These are phyloP conservation scores for Staphylotrichum longicolle DNA, from an alignment of 495 filamentous ascomycete genomes.

Conservation along the genomic window DNA sequence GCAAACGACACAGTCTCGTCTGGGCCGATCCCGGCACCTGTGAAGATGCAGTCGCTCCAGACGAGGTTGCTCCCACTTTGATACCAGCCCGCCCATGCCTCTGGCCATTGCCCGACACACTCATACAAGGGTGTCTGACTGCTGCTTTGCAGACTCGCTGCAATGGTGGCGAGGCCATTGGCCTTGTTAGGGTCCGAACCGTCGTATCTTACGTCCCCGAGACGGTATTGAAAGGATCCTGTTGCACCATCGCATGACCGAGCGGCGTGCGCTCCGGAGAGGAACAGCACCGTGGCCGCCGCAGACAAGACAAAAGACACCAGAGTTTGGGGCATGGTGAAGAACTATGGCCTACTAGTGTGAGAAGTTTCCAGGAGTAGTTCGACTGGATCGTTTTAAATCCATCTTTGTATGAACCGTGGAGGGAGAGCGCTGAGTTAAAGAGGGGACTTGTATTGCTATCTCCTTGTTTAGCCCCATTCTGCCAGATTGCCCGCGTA, in stretches of 20 bases:
- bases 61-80: constrained; percentile 35
- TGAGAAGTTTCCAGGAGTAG: no score
- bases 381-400: neutral
- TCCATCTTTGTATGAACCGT: neutral
- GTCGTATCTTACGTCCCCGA: constrained; percentile 40
- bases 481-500: constrained; percentile 9
- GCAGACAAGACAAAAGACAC: neutral
- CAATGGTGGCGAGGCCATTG: constrained; percentile 35
- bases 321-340: neutral
- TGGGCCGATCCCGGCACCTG: constrained; percentile 34
- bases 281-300: neutral
- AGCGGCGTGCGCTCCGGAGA: neutral
- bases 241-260: neutral
- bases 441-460: neutral
- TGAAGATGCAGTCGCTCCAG: constrained; percentile 46
- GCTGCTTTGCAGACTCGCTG: constrained; percentile 32
- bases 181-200: constrained; percentile 32
- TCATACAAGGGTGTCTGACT: constrained; percentile 37
- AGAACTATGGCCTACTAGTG: neutral
- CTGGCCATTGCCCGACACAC: constrained; percentile 42
- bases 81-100: constrained; percentile 39
- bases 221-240: constrained; percentile 30
- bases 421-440: no score
- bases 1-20: constrained; percentile 41
- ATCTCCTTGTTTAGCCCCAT: constrained; percentile 1